Evolutionary conservation across 2,329 filamentous ascomycete genomes (phyloP), one percentile per base, ranked within the genome.

Genomic region (Davidsoniella virescens): DNA sequence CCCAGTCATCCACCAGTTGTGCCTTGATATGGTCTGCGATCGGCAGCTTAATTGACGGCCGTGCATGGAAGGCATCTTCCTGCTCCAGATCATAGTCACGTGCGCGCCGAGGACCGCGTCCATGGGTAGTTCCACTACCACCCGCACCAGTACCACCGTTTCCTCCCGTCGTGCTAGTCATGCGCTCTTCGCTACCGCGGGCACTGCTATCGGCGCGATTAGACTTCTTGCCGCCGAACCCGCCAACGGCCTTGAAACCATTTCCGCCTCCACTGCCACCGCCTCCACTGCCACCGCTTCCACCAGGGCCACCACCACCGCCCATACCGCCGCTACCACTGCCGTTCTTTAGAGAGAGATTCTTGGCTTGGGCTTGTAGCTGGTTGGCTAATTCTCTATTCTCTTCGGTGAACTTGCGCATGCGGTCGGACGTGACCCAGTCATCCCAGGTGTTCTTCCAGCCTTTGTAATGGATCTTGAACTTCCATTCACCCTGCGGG

Each of bases 371-470:
- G 52, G 78, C 75, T 58, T 80, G 74, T 26, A 88, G 71, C 63
- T 84, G 81, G 50, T 72, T 71, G 18, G 90, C 87, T 37, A 98
- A 75, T 62, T 94, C 87, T 61, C 86, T 85, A 67, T 96, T 95
- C 67, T 96, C 92, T 51, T 94, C 87, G 47, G 82, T 94, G 63
- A 90, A 83, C 68, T 95, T 95, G 61, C 88, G 82, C 54, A 98
- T 82, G 57, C 92, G 85, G 64, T 96, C 90, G 65, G 87, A 81
- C 18, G 85, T 78, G 42, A 96, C 92, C 90, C 90, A 96, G 68
- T 98, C 92, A 68, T 98, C 92, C 92, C 92, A 98, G 74, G 87
- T 95, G 65, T 90, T 88, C 72, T 98, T 98, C 92, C 92, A 98
- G 61, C 92, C 92, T 67, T 96, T 96, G 71, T 98, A 98, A 67